Percentiles rank a stretch among this genome's conserved stretches.
Evolutionary conservation across 805 yeast genomes (phyloP).

Genomic region (Komagataella mondaviorum): DNA sequence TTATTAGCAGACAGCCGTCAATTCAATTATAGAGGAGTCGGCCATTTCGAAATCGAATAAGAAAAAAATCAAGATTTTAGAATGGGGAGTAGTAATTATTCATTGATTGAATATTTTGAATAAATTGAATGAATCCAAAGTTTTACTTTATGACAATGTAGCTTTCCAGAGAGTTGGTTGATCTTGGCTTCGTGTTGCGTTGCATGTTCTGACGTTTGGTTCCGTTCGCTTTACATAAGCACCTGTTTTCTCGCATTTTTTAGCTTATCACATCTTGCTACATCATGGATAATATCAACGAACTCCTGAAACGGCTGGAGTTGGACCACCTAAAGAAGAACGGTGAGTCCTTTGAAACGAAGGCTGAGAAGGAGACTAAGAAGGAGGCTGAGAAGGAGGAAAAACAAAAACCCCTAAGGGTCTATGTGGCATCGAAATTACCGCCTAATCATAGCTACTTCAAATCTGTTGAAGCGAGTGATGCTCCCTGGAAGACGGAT

Average conservation of each 20-base stretch:
- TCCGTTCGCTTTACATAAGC: neutral
- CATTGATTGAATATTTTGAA: neutral
- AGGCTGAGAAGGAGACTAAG: neutral
- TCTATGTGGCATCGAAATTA: neutral
- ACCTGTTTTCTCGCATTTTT: neutral
- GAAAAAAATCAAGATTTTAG: neutral
- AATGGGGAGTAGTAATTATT: neutral
- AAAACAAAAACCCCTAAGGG: neutral
- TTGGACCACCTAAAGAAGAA: neutral
- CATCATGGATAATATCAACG: neutral
- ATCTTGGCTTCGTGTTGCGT: neutral
- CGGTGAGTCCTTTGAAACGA: neutral
- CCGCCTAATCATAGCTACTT: neutral
- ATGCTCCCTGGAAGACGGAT: neutral
- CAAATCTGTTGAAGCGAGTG: neutral
- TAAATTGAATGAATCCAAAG: neutral
- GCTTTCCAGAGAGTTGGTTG: neutral
- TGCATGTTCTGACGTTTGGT: neutral
- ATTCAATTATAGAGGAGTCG: constrained; percentile 30
- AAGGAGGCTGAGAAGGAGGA: neutral
- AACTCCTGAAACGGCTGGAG: neutral
- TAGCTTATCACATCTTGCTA: neutral
- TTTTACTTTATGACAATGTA: neutral
- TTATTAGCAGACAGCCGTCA: constrained; percentile 50
- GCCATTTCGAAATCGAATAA: neutral